These are phyloP conservation scores for Ceratocystis cubensis DNA, from an alignment of 2,329 filamentous ascomycete species.

Conservation along the genomic window DNA sequence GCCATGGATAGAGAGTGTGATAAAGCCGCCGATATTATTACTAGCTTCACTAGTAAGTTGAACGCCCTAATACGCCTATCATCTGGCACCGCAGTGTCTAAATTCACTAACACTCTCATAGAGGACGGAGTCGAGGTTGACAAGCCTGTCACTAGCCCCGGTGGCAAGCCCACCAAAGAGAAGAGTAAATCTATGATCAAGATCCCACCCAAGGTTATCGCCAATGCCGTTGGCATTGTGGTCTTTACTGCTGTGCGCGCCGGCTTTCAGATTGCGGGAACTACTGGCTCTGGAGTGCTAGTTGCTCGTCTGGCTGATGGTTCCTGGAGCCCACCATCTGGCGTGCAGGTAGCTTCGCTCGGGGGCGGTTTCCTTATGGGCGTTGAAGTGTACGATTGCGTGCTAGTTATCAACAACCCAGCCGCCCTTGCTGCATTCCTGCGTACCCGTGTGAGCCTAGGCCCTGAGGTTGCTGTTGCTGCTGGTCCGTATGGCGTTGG, in stretches of 20 bases:
- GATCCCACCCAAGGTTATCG: conserved; percentile 47
- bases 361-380: conserved; percentile 70
- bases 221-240: conserved; percentile 53
- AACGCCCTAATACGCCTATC: conserved; percentile 11
- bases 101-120: conserved; percentile 27
- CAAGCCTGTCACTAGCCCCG: conserved; percentile 28
- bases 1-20: conserved; percentile 80
- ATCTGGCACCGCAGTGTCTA: neutral
- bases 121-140: conserved; percentile 37
- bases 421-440: conserved; percentile 68
- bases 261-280: conserved; percentile 53
- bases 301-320: conserved; percentile 51
- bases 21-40: conserved; percentile 74
- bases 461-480: conserved; percentile 63
- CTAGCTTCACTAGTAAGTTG: conserved; percentile 68
- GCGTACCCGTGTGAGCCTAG: conserved; percentile 60
- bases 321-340: conserved; percentile 67
- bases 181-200: conserved; percentile 39
- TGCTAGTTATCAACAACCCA: conserved; percentile 70
- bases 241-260: conserved; percentile 61
- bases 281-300: conserved; percentile 53
- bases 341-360: conserved; percentile 68
- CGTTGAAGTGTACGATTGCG: conserved; percentile 79
- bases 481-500: conserved; percentile 60
- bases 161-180: conserved; percentile 29